Conservation (phyloP, 2,329 filamentous ascomycete species). For the Penicillium sp. region DNA sequence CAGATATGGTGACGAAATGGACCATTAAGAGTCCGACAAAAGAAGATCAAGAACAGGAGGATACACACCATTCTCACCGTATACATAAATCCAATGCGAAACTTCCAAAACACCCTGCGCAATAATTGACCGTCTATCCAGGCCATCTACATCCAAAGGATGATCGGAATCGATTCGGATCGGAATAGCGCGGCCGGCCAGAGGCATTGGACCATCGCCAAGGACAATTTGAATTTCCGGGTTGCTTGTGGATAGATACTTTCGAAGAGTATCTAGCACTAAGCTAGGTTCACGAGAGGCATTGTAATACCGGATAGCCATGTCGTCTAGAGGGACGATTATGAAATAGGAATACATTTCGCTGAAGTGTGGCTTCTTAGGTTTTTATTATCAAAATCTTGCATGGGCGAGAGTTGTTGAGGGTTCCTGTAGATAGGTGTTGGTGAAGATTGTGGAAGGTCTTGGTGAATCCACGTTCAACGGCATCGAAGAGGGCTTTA, state of each 20-base stretch:
- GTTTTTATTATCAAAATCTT: neutral
- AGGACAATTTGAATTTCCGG: neutral
- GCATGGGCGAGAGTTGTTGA: neutral
- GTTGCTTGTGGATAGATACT: neutral
- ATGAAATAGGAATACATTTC: neutral
- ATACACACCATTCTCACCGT: neutral
- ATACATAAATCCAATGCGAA: neutral
- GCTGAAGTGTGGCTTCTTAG: neutral
- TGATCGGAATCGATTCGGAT: neutral
- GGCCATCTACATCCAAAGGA: neutral
- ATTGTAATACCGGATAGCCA: neutral
- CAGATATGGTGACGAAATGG: no score
- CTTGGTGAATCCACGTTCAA: neutral
- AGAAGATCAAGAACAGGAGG: neutral
- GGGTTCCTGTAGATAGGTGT: neutral
- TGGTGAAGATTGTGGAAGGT: neutral
- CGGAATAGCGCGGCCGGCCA: neutral
- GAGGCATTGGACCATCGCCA: neutral
- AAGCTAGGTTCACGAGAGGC: neutral
- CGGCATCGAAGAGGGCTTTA: neutral
- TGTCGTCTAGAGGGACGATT: neutral
- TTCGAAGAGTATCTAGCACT: neutral
- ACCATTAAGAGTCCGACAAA: neutral
- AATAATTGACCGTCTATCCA: neutral
- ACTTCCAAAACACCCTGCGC: neutral